Percentiles rank a stretch among this genome's conserved stretches.
These are phyloP conservation scores for Sclerotinia nivalis DNA, from an alignment of 2,329 filamentous ascomycete genomes.

Conservation along the genomic window DNA sequence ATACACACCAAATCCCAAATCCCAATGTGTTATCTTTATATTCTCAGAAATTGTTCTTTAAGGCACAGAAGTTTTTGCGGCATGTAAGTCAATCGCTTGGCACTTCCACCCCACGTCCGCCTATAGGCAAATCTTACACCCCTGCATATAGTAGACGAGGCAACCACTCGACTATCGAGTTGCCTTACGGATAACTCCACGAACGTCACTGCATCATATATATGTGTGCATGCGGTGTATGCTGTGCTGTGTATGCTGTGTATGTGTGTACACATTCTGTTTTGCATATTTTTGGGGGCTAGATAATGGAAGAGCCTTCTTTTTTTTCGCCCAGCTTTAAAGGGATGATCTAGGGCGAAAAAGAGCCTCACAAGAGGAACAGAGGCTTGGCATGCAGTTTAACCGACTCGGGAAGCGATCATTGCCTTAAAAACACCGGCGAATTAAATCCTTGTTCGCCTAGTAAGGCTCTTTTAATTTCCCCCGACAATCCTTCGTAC, in stretches of 20 bases:
- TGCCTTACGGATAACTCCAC: not conserved
- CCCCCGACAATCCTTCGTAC: not conserved
- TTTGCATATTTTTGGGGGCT: not conserved
- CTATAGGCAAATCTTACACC: not conserved
- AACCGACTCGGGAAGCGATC: not conserved
- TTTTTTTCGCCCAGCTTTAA: not conserved
- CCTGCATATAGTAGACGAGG: conserved; percentile 5
- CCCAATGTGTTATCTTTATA: not conserved
- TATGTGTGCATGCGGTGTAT: no score
- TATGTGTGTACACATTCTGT: not conserved
- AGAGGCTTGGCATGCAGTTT: not conserved
- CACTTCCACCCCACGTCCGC: not conserved
- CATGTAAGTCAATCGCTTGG: conserved; percentile 1
- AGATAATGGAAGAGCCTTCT: no score
- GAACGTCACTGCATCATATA: not conserved
- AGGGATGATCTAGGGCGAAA: not conserved
- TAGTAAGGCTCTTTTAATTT: not conserved
- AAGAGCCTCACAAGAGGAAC: not conserved
- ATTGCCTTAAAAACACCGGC: not conserved
- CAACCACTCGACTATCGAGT: conserved; percentile 12
- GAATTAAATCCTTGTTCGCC: not conserved
- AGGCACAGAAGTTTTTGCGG: not conserved
- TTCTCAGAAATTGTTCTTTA: not conserved
- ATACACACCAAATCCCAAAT: not conserved
- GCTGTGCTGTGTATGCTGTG: not conserved